Evolutionary conservation across 1,284 basidiomycete species (phyloP), one percentile per base, ranked within the genome.

Genomic region (Cutaneotrichosporon dermatis): DNA sequence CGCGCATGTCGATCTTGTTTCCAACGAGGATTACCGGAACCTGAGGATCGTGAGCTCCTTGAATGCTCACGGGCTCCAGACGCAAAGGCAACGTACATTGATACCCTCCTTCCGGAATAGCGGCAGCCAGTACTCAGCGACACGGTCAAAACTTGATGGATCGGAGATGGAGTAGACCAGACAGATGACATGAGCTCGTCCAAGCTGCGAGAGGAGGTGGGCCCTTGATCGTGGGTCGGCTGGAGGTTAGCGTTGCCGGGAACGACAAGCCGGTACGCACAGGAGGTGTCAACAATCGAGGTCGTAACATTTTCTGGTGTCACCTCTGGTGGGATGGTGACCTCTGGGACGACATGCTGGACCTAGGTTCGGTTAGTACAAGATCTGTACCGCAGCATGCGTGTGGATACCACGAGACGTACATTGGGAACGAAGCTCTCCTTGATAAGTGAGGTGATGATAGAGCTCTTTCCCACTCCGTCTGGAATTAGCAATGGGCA

Each of bases 81-180:
- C 25, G 25, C 25, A 25, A 25, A 25, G 25, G 25, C 25, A 25
- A 48, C 78, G 80, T 65, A 92, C 91, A 81, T 96, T 95, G 71
- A 96, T 90, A 61, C 95, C 95, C 35, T 97, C 83, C 67, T 94
- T 89, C 48, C 93, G 86, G 79, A 99, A 96, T 70, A 92, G 87
- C n/a, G 95, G 95, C 56, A 99, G 82, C 95, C 95, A 99, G 77
- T 92, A 98, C n/a, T 93, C 88, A 36, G 93, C 91, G 77, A 99
- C 93, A 59, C 95, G 88, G 79, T 97, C 92, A 77, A 99, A 98
- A 13, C 92, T 94, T 67, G 89, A 88, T 15, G 94, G 88, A 70
- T 94, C 92, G 78, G 95, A 92, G 71, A 98, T 93, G 37, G 92
- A 88, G 76, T 99, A 96, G 53, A 99, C 95, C 58, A 99, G 88